phyloP scores from a whole-genome alignment of 1,284 basidiomycete species.

The Cutaneotrichosporon spelunceum region DNA sequence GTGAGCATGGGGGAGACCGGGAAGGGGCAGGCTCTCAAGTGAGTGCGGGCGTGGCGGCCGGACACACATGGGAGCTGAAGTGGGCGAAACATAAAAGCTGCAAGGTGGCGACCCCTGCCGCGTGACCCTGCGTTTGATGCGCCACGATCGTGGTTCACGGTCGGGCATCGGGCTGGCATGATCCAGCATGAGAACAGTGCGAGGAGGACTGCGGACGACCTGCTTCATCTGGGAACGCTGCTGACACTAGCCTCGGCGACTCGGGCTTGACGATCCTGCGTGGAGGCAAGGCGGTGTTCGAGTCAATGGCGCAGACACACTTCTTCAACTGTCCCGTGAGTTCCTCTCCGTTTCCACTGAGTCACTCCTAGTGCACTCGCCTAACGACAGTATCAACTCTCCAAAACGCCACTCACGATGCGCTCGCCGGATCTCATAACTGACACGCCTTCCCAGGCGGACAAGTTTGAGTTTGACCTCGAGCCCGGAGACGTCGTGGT shows the following conservation, averaged over 20 bases:
- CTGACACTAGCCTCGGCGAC: constrained; percentile 46
- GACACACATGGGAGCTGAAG: no score
- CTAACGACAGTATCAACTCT: constrained; percentile 38
- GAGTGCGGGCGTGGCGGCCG: constrained; percentile 24
- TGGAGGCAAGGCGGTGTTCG: constrained; percentile 38
- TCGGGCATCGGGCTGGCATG: no score
- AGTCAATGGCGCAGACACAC: constrained; percentile 46
- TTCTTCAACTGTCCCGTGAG: constrained; percentile 53
- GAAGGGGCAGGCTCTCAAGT: constrained; percentile 54
- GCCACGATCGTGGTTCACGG: no score
- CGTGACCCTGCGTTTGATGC: no score
- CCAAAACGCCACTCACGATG: constrained; percentile 35
- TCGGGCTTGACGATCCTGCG: constrained; percentile 50
- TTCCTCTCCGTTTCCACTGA: constrained; percentile 1
- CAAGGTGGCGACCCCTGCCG: no score
- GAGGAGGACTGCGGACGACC: neutral
- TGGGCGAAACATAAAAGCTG: no score
- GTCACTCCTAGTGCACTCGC: neutral
- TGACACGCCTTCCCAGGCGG: constrained; percentile 41
- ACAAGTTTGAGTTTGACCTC: constrained; percentile 41
- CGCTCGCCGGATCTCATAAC: constrained; percentile 22
- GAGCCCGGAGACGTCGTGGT: constrained; percentile 49
- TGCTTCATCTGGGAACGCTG: neutral
- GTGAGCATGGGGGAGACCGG: constrained; percentile 50
- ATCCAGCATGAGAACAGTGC: neutral